Evolutionary conservation across 1,284 basidiomycete genomes (phyloP).

Genomic region (Agroathelia rolfsii): DNA sequence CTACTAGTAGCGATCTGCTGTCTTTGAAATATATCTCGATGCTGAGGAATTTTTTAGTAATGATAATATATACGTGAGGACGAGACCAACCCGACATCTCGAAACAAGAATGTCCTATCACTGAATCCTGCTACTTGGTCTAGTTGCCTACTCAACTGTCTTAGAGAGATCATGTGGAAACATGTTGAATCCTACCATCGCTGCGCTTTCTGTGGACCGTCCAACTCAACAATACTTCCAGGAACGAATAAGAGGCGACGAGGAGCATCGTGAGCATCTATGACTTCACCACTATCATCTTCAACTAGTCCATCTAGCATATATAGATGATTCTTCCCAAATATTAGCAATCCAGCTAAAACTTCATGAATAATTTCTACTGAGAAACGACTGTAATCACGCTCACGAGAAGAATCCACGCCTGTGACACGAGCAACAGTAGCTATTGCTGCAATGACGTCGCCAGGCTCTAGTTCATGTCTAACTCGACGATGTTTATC

Average conservation of each 20-base stretch:
- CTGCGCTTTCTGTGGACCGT: slow-evolving; percentile 66
- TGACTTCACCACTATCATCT: slow-evolving; percentile 78
- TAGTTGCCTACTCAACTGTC: slow-evolving; percentile 52
- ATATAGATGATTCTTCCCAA: slow-evolving; percentile 80
- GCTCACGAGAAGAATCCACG: slow-evolving; percentile 78
- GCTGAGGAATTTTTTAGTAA: slow-evolving; percentile 25
- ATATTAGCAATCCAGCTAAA: slow-evolving; percentile 82
- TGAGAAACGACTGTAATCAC: too few relatives aligned
- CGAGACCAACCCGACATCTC: slow-evolving; percentile 72
- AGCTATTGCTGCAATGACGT: slow-evolving; percentile 83
- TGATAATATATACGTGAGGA: slow-evolving; percentile 5
- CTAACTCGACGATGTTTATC: slow-evolving; percentile 72
- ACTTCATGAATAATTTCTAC: too few relatives aligned
- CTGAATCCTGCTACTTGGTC: slow-evolving; percentile 71
- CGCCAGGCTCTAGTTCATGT: slow-evolving; percentile 82
- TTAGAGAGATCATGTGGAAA: slow-evolving; percentile 4
- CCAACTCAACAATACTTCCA: slow-evolving; percentile 73
- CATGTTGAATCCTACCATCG: slow-evolving; percentile 48
- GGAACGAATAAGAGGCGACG: slow-evolving; percentile 77
- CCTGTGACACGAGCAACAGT: slow-evolving; percentile 82
- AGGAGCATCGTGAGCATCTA: slow-evolving; percentile 83
- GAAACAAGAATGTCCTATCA: slow-evolving; percentile 80
- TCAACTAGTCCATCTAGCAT: slow-evolving; percentile 92
- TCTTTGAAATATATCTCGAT: slow-evolving; percentile 89
- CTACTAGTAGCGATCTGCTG: slow-evolving; percentile 71